Evolutionary conservation across 2,329 filamentous ascomycete genomes (phyloP), one percentile per base, ranked within the genome.

Genomic region (Colletotrichum acutatum): DNA sequence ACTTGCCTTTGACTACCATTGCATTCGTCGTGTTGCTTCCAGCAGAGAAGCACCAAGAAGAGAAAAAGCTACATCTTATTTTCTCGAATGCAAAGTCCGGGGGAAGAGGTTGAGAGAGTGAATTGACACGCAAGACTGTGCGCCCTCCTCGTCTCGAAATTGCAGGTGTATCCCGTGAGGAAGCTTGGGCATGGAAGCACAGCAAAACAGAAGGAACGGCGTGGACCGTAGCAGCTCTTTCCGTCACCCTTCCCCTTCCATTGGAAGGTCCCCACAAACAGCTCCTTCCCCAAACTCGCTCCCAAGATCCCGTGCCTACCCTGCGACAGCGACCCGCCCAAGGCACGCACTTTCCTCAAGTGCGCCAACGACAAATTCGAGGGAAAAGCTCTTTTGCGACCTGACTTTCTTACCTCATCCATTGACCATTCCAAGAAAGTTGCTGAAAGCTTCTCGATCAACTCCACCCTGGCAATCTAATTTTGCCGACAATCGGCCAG

Each of bases 401-500:
- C 62, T 46, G n/a, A 57, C 52, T 32, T 57, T 30, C 28, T 46
- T 42, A 46, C 52, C 62, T 57, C 52, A 56, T 63, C 11, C n/a
- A 6, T 14, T 54, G 52, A 12, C 16, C 8, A 28, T 66, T 66
- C 63, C 63, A 57, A 28, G 63, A 19, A 66, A 57, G 63, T 22
- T 22, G 52, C 52, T 46, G 26, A 63, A 57, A 52, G 34, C 57
- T 62, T 46, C 65, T 71, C 66, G 66, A 2, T 58, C 42, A 52
- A 52, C 66, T 64, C 69, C 69, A 69, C 60, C 52, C n/a, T 49
- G 22, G 6, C 7, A n/a, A 49, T 59, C 24, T 32, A 22, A 32
- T 69, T 49, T 32, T 63, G 37, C 65, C 58, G 52, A 59, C 58
- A 57, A 63, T 63, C 52, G 66, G 69, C 58, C 69, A 53, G 26